A percentile compares a stretch with the other conserved stretches of the same genome.
Conservation (phyloP, 1,284 basidiomycete species). For the Porogramme epimiltina region DNA sequence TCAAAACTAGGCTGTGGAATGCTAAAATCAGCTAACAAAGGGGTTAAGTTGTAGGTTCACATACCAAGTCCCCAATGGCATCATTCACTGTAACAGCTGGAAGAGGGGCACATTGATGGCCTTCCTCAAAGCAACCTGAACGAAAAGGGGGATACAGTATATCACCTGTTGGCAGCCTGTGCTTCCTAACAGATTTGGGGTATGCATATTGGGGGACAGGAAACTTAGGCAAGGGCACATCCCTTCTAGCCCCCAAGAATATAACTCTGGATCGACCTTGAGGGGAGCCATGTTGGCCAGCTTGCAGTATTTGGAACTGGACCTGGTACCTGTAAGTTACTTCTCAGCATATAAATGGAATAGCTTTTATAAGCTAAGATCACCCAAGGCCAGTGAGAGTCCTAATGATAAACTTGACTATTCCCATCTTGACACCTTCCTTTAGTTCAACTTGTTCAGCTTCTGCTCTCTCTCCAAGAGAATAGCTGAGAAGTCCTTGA, state of each 20-base stretch:
- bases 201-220: conserved; percentile 64
- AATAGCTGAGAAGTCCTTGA: conserved; percentile 46
- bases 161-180: conserved; percentile 41
- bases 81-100: conserved; percentile 56
- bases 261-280: conserved; percentile 69
- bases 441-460: conserved; percentile 13
- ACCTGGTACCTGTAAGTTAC: conserved; percentile 80
- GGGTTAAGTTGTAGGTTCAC: conserved; percentile 32
- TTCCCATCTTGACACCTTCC: conserved; percentile 50
- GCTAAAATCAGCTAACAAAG: neutral
- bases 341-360: neutral
- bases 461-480: conserved; percentile 39
- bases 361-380: neutral
- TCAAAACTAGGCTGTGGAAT: conserved; percentile 59
- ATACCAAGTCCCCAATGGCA: conserved; percentile 67
- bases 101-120: conserved; percentile 58
- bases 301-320: conserved; percentile 62
- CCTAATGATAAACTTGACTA: conserved; percentile 65
- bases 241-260: conserved; percentile 62
- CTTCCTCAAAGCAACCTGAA: conserved; percentile 19
- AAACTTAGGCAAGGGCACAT: conserved; percentile 56
- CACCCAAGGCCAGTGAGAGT: conserved; percentile 63
- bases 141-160: conserved; percentile 20
- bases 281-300: conserved; percentile 69
- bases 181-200: conserved; percentile 30